Base-by-base conservation (phyloP, 805 yeast species). In the Wickerhamiella occidentalis region DNA sequence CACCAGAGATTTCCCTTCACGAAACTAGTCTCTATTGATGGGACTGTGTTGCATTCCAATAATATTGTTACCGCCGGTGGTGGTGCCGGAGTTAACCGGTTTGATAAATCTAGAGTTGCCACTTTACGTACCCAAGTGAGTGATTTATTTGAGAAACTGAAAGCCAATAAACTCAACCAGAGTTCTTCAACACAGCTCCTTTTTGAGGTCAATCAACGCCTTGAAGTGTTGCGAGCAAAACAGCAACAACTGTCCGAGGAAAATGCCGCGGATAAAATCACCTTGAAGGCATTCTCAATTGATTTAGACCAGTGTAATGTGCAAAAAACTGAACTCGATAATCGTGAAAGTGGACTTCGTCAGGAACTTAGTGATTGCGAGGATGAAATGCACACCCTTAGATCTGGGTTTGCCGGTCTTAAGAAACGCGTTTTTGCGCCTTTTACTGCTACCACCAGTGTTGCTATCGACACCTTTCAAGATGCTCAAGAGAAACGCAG, bases 31-130 rank as follows among this genome's bases (percentile, higher is more conserved):
- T 77, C 95, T 0, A 58, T 85, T 12, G 86, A 85, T 45, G 98
- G 98, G 1, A 77, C 90, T 0, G 70, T 87, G 26, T 83, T 92
- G 43, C 86, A 85, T 60, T 79, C 78, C 58, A 80, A 90, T 3
- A 95, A 95, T 6, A 70, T 87, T 33, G 85, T 92, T 94, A 82
- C 96, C 7, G 96, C 96, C 62, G 96, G 96, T 55, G 67, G 96
- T 55, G 67, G 37, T 2, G 38, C 7, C 8, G 28, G 26, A n/a
- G 19, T 41, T 1, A 47, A 47, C 28, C 47, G 54, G 1, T 51
- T 45, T 21, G 54, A 56, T 8, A 57, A 51, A 13, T 46, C 59
- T 6, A 23, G 54, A 1, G 40, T 54, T 4, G 58, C 55, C 1
- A 19, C 50, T 7, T 36, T 56, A 35, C 55, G 56, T 25, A 49